Evolutionary conservation across 768 basidiomycete species (phyloP).

Genomic region (Mycena metata): DNA sequence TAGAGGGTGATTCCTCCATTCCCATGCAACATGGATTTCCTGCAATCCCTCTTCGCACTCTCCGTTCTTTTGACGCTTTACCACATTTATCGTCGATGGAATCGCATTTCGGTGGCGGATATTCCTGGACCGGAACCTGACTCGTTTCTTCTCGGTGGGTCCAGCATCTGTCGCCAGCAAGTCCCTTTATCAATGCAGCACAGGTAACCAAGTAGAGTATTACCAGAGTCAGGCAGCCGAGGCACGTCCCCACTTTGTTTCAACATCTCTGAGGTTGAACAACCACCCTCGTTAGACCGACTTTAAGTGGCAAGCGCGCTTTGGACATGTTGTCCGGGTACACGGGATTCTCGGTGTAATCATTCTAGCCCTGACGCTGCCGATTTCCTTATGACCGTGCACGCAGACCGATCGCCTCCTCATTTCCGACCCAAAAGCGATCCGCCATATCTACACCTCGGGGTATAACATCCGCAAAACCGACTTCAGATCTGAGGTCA

Average conservation of each 20-base stretch:
- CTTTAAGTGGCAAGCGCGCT: conserved; percentile 57
- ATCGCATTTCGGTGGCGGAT: conserved; percentile 58
- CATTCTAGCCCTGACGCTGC: background rate
- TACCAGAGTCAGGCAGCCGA: conserved; percentile 65
- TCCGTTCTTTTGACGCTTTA: conserved; percentile 33
- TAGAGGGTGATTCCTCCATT: too few species aligned
- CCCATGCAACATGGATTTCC: too few species aligned
- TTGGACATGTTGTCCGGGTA: conserved; percentile 58
- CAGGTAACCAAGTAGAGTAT: conserved; percentile 65
- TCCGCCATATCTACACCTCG: conserved; percentile 56
- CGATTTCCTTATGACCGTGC: background rate
- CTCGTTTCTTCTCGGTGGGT: conserved; percentile 62
- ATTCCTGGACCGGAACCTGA: conserved; percentile 64
- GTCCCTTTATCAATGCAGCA: background rate
- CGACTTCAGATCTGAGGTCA: conserved; percentile 63
- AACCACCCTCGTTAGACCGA: conserved; percentile 49
- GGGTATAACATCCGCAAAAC: conserved; percentile 70
- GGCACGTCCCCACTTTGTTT: conserved; percentile 1
- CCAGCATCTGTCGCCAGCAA: background rate
- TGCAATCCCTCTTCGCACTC: background rate
- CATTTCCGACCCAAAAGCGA: conserved; percentile 69
- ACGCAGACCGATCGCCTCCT: conserved; percentile 65
- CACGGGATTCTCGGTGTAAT: conserved; percentile 49
- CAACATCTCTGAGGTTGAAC: too few species aligned
- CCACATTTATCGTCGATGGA: conserved; percentile 50